Evolutionary conservation across 768 basidiomycete species (phyloP), one percentile per base, ranked within the genome.

Genomic region (Boletus vinaceobasis): DNA sequence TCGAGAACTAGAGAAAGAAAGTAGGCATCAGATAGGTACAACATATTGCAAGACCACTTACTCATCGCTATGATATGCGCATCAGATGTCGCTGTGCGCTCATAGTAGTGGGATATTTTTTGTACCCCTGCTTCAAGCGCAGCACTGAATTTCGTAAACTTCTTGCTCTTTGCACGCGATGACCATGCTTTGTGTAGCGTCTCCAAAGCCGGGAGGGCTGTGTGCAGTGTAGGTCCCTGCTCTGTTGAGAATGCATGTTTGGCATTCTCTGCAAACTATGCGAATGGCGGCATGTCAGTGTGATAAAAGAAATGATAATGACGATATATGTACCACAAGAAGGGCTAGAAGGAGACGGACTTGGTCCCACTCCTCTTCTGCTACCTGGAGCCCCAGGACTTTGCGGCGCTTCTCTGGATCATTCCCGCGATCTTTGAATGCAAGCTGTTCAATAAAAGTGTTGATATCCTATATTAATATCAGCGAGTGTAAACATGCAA

Each of bases 111-210:
- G 6, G 31, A 26, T 7, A 59, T 29, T 19, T 59, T 57, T 9
- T 31, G 7, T 0, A 59, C 26, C 2, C 46, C 42, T 1, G 43
- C 58, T 45, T 52, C 38, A 32, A 59, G 58, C 0, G 15, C 31
- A 7, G 32, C 3, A 17, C 9, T 26, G 29, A 59, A 52, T 32
- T n/a, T 42, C 7, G 26, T 27, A 7, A 35, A 59, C 1, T 58
- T 57, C 39, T 55, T 57, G 26, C 37, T 27, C 19, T 43, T 58
- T 0, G 0, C 0, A 0, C 0, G 1, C 3, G 31, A n/a, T 2
- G 46, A 48, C 50, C 55, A 59, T n/a, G 36, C 55, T 36, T 59
- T 59, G 37, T 57, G 42, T 7, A 59, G n/a, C 2, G 1, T 17
- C 9, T 57, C 55, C 10, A 59, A 7, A 0, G 53, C 55, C 1